A percentile compares a stretch with the other conserved stretches of the same genome.
These are phyloP conservation scores for Penicillium rolfsii DNA, from an alignment of 2,329 filamentous ascomycete species.

Conservation along the genomic window DNA sequence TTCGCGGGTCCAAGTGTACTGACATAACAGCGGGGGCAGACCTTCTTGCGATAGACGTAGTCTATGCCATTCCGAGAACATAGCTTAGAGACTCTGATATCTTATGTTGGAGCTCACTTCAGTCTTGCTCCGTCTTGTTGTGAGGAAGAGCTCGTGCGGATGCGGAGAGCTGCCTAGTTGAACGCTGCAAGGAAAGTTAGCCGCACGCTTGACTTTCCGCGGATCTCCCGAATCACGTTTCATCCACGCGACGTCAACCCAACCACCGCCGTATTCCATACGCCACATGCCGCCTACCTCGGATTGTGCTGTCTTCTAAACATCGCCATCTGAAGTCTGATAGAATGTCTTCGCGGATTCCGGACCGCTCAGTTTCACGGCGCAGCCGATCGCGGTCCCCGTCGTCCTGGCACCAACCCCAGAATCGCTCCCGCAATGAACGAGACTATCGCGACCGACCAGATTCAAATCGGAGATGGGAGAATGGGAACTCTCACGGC, in stretches of 20 bases:
- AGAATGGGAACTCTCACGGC: constrained; percentile 26
- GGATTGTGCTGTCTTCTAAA: not conserved
- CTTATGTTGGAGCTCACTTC: not conserved
- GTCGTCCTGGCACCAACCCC: constrained; percentile 43
- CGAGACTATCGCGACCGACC: constrained; percentile 33
- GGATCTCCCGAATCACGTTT: constrained; percentile 25
- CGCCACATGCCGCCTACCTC: not conserved
- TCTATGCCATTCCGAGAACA: constrained; percentile 43
- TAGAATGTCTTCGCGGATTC: constrained; percentile 39
- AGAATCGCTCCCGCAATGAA: constrained; percentile 41
- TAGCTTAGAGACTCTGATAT: constrained; percentile 18
- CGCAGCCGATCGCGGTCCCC: constrained; percentile 49
- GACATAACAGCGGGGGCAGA: constrained; percentile 45
- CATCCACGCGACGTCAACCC: constrained; percentile 17
- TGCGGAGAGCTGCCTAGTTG: constrained; percentile 15
- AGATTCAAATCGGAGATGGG: constrained; percentile 26
- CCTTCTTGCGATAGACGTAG: constrained; percentile 32
- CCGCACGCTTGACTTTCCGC: constrained; percentile 32
- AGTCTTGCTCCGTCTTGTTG: not conserved
- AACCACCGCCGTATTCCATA: not conserved
- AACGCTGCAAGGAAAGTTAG: constrained; percentile 18
- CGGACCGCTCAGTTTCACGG: constrained; percentile 42
- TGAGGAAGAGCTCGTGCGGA: constrained; percentile 2
- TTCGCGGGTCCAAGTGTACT: constrained; percentile 36
- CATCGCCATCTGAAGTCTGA: not conserved